phyloP scores from a whole-genome alignment of 768 basidiomycete genomes.

The Podaxis sp. region DNA sequence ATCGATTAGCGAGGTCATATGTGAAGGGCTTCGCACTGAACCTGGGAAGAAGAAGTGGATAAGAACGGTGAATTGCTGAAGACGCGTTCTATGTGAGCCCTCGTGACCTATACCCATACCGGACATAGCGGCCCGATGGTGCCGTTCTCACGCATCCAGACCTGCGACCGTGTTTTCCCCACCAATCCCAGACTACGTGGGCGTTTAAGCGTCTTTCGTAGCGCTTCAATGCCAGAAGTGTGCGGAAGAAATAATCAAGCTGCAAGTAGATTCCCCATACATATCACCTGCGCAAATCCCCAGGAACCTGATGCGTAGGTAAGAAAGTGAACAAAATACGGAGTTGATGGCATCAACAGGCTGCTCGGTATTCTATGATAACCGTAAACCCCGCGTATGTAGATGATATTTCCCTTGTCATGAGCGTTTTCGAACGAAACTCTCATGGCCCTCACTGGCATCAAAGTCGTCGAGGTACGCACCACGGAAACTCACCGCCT shows the following conservation, averaged over 20 bases:
- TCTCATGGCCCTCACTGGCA: conserved; percentile 46
- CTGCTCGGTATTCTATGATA: conserved; percentile 18
- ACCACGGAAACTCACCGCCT: background rate
- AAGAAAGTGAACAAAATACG: too few species aligned
- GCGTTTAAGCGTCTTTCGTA: background rate
- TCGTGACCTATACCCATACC: background rate
- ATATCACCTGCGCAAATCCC: too few species aligned
- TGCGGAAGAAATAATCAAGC: background rate
- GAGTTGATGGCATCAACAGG: background rate
- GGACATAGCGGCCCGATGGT: background rate
- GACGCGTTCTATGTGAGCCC: background rate
- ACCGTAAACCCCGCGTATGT: conserved; percentile 6
- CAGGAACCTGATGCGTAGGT: too few species aligned
- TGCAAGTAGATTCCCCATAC: background rate
- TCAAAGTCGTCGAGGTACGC: conserved; percentile 52
- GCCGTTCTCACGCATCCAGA: background rate
- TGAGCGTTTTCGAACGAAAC: background rate
- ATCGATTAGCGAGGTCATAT: conserved; percentile 1
- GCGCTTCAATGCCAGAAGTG: background rate
- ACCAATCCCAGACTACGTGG: background rate
- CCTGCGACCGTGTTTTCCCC: background rate
- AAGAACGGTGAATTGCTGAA: background rate
- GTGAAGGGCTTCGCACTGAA: background rate
- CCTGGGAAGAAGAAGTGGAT: conserved; percentile 8
- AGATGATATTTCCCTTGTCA: background rate